A percentile compares a stretch with the other conserved stretches of the same genome.
These are phyloP conservation scores for Pleurozium schreberi DNA, from an alignment of 225 moss, liverwort and hornwort species.

Conservation along the genomic window DNA sequence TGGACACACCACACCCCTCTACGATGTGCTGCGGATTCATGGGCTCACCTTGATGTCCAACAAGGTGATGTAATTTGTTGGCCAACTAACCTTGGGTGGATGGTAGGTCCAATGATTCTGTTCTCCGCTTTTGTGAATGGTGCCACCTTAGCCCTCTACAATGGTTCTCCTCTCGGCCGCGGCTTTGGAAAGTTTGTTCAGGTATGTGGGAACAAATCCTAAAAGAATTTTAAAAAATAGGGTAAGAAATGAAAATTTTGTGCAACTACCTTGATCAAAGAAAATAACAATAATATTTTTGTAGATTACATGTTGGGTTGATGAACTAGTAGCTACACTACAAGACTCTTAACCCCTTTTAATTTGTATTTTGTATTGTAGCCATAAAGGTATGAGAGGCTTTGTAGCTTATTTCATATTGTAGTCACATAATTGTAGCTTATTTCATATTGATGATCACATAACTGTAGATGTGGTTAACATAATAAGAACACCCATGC, in stretches of 20 bases:
- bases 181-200: constrained; percentile 84
- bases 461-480: neutral
- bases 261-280: neutral
- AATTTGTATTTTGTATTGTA: neutral
- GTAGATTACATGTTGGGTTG: neutral
- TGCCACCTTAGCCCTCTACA: constrained; percentile 63
- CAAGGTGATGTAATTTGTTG: constrained; percentile 58
- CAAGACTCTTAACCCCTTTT: neutral
- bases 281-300: neutral
- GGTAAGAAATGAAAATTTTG: neutral
- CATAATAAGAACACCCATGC: accelerated
- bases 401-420: too few species aligned
- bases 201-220: neutral
- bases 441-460: accelerated
- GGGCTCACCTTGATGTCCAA: constrained; percentile 62
- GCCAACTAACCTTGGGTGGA: constrained; percentile 97
- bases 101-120: constrained; percentile 71
- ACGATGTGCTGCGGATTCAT: constrained; percentile 56
- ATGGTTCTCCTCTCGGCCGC: constrained; percentile 68
- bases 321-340: neutral
- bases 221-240: too few species aligned
- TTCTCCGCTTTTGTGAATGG: constrained; percentile 65
- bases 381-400: neutral
- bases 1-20: constrained; percentile 78
- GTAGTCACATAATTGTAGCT: neutral